Conservation (phyloP, 129 eudicot genomes). For the Centrapalus pauciflorus region DNA sequence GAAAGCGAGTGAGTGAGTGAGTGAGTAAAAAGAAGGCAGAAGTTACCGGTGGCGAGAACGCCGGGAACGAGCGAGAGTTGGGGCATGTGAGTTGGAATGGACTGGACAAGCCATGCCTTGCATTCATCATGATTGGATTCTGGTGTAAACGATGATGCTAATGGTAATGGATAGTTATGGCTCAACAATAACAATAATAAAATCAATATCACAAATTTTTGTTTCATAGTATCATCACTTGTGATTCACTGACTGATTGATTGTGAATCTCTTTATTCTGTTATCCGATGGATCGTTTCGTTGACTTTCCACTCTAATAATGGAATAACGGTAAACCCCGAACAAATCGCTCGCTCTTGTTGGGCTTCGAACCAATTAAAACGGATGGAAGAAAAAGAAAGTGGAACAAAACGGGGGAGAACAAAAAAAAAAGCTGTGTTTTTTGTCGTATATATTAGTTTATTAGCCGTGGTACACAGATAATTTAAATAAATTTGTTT, state of each 20-base stretch:
- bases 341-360: neutral
- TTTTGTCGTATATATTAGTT: too few species aligned
- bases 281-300: neutral
- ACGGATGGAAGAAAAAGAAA: too few species aligned
- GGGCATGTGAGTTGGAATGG: constrained; percentile 93
- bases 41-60: constrained; percentile 67
- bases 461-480: too few species aligned
- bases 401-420: too few species aligned
- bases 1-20: neutral
- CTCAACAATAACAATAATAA: constrained; percentile 6
- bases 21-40: neutral
- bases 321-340: neutral
- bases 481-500: too few species aligned
- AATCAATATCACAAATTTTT: constrained; percentile 8
- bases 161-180: neutral
- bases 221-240: too few species aligned
- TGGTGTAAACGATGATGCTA: neutral
- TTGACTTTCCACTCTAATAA: constrained; percentile 11
- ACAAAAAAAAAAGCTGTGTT: too few species aligned
- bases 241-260: too few species aligned
- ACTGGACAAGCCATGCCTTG: constrained; percentile 89
- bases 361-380: too few species aligned
- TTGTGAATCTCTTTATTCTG: neutral
- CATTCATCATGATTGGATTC: constrained; percentile 31
- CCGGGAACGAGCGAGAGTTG: constrained; percentile 69